A percentile compares a stretch with the other conserved stretches of the same genome.
These are phyloP conservation scores for Hypoxylon rubiginosum DNA, from an alignment of 2,329 filamentous ascomycete species.

Conservation along the genomic window DNA sequence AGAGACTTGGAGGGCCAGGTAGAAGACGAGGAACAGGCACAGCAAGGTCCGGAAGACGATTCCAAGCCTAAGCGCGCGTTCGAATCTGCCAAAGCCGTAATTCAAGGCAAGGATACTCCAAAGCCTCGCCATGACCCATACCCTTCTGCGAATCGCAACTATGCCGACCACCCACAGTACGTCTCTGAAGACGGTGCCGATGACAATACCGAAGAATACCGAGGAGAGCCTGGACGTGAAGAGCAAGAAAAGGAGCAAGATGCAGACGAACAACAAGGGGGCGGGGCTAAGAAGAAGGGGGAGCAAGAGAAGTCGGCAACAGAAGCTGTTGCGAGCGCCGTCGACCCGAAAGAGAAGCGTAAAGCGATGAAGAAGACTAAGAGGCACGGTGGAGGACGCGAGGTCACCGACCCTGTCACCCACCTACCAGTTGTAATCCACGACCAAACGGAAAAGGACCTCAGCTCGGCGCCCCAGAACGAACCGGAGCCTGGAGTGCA, in stretches of 20 bases:
- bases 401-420: slow-evolving; percentile 80
- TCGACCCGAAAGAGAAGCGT: slow-evolving; percentile 62
- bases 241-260: slow-evolving; percentile 27
- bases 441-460: slow-evolving; percentile 74
- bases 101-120: slow-evolving; percentile 52
- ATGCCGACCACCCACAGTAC: slow-evolving; percentile 38
- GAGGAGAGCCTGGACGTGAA: slow-evolving; percentile 30
- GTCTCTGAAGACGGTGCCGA: slow-evolving; percentile 34
- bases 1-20: slow-evolving; percentile 59
- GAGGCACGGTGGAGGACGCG: slow-evolving; percentile 62
- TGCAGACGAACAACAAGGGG: slow-evolving; percentile 8
- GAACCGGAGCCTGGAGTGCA: slow-evolving; percentile 53
- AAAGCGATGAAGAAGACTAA: slow-evolving; percentile 63
- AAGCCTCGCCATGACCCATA: slow-evolving; percentile 53
- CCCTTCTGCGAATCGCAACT: slow-evolving; percentile 54
- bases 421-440: slow-evolving; percentile 77
- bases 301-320: slow-evolving; percentile 51
- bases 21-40: slow-evolving; percentile 51
- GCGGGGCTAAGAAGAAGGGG: slow-evolving; percentile 27
- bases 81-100: slow-evolving; percentile 54
- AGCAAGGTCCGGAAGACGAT: slow-evolving; percentile 53
- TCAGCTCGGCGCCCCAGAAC: slow-evolving; percentile 59
- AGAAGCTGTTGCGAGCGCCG: slow-evolving; percentile 54
- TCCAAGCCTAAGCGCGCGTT: slow-evolving; percentile 55
- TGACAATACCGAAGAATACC: slow-evolving; percentile 26